phyloP scores from a whole-genome alignment of 768 basidiomycete genomes.

The Lactarius hatsudake region DNA sequence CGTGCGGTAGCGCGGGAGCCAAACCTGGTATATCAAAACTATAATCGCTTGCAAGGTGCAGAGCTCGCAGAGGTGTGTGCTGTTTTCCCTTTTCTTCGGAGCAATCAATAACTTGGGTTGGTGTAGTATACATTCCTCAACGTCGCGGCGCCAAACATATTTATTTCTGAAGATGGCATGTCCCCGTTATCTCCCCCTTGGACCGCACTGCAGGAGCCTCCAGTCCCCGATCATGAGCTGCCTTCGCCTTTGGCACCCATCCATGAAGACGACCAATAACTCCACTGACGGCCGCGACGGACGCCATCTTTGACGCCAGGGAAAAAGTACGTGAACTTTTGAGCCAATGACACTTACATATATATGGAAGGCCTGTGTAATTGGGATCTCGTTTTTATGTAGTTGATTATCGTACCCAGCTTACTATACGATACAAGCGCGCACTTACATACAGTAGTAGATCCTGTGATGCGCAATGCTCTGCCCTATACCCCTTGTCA shows the following conservation, averaged over 20 bases:
- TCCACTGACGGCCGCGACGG: not conserved
- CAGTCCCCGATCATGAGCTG: not conserved
- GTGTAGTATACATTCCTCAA: constrained; percentile 22
- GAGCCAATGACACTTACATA: not conserved
- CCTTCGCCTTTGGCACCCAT: not conserved
- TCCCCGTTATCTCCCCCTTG: not conserved
- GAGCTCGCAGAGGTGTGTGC: constrained; percentile 35
- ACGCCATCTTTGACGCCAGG: not conserved
- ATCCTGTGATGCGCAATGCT: not conserved
- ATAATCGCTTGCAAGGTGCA: constrained; percentile 30
- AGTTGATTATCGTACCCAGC: constrained; percentile 6
- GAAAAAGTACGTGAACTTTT: not conserved
- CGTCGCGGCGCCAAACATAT: constrained; percentile 13
- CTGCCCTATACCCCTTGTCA: not conserved
- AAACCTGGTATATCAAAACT: constrained; percentile 37
- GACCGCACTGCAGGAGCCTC: not conserved
- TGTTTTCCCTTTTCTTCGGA: too few species aligned
- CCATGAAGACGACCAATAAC: not conserved
- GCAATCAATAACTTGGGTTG: not conserved
- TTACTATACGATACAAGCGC: not conserved
- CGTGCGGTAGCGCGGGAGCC: constrained; percentile 48
- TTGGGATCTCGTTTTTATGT: constrained; percentile 15
- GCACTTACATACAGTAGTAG: not conserved
- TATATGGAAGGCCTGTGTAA: not conserved
- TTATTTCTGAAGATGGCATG: constrained; percentile 6